Evolutionary conservation across 73 alveolate genomes (phyloP).

Genomic region (Paramecium biaurelia): DNA sequence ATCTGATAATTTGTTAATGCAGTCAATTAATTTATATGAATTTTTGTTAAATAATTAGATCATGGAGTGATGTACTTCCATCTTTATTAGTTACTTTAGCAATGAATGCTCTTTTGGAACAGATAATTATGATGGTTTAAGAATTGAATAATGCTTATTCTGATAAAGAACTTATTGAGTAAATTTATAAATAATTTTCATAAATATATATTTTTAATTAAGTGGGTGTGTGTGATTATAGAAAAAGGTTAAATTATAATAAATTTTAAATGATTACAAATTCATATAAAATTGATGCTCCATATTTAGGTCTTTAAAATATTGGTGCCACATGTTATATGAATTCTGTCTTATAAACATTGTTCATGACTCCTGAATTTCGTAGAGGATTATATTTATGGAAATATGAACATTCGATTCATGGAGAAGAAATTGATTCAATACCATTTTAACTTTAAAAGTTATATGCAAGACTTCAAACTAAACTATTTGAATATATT

Average conservation of each 20-base stretch:
- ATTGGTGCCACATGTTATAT: conserved; percentile 96
- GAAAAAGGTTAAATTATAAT: background rate
- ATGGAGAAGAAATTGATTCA: conserved; percentile 69
- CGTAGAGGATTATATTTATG: conserved; percentile 51
- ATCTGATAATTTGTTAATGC: conserved; percentile 92
- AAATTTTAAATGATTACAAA: background rate
- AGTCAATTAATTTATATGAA: conserved; percentile 97
- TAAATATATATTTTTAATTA: background rate
- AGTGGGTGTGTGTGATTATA: background rate
- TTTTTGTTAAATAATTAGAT: conserved; percentile 87
- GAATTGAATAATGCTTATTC: background rate
- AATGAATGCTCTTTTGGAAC: background rate
- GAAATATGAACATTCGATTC: conserved; percentile 60
- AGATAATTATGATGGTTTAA: background rate
- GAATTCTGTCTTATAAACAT: conserved; percentile 90
- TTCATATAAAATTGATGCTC: background rate
- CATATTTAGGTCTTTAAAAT: conserved; percentile 78
- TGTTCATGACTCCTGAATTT: conserved; percentile 93
- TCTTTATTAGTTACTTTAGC: background rate
- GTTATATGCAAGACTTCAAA: conserved; percentile 64
- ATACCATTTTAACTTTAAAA: conserved; percentile 72
- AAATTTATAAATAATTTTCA: background rate
- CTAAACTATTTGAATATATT: conserved; percentile 20
- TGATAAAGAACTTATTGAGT: background rate
- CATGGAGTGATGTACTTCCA: background rate